Percentiles rank a stretch among this genome's conserved stretches.
These are phyloP conservation scores for Sclerotinia minor DNA, from an alignment of 2,329 filamentous ascomycete species.

Conservation along the genomic window DNA sequence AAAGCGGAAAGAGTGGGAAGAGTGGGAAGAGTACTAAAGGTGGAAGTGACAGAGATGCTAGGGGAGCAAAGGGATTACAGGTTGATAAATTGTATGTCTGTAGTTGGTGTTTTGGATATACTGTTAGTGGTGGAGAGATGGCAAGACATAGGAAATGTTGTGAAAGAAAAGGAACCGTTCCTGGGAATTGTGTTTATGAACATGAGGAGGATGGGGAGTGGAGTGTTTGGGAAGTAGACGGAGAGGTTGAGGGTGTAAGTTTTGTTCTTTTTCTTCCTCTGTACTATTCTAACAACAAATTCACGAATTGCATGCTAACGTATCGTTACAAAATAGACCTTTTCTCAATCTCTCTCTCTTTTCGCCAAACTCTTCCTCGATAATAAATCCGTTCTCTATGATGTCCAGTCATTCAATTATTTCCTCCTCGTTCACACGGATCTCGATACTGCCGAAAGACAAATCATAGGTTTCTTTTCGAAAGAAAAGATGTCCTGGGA, in stretches of 20 bases:
- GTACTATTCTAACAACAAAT: neutral
- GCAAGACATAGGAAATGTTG: conserved; percentile 60
- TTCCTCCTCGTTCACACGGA: conserved; percentile 81
- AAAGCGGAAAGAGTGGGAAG: neutral
- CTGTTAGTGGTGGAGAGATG: conserved; percentile 61
- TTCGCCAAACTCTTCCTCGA: conserved; percentile 98
- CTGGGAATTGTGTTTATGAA: conserved; percentile 73
- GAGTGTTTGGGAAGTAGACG: conserved; percentile 90
- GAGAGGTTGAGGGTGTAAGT: conserved; percentile 73
- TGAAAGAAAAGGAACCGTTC: conserved; percentile 50
- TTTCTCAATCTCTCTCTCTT: conserved; percentile 91
- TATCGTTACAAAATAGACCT: conserved; percentile 55
- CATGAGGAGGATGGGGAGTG: conserved; percentile 58
- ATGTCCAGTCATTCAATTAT: conserved; percentile 91
- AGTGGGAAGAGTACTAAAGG: conserved; percentile 8
- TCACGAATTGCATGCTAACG: neutral
- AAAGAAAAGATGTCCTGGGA: conserved; percentile 99
- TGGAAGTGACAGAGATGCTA: conserved; percentile 10
- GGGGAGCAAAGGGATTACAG: conserved; percentile 37
- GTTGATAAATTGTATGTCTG: conserved; percentile 81
- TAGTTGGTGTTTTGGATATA: conserved; percentile 92
- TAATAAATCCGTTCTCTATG: conserved; percentile 98
- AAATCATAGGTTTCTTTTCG: conserved; percentile 93
- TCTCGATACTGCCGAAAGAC: conserved; percentile 46
- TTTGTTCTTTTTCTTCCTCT: neutral